phyloP scores from a whole-genome alignment of 108 stramenopile genomes.

The Nannochloropsis salina region DNA sequence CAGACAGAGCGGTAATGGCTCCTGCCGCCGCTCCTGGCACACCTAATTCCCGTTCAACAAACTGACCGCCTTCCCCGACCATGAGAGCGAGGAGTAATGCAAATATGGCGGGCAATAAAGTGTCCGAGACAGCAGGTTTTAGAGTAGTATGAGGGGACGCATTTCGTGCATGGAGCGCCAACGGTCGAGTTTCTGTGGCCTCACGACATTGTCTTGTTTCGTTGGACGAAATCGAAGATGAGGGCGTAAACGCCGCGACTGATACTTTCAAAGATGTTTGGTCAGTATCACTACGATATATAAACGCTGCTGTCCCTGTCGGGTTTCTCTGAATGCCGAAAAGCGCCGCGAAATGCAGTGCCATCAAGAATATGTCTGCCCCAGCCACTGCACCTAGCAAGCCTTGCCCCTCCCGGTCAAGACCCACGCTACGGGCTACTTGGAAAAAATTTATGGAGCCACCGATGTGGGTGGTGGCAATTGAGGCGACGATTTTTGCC shows the following conservation, averaged over 20 bases:
- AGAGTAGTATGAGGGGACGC: not conserved
- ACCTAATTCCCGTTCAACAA: not conserved
- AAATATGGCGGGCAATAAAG: not conserved
- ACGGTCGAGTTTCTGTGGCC: too few relatives aligned
- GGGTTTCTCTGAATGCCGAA: constrained; percentile 28
- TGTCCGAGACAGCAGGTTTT: not conserved
- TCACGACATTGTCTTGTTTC: too few relatives aligned
- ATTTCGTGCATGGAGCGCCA: too few relatives aligned
- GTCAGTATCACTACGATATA: not conserved
- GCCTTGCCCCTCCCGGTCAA: constrained; percentile 26
- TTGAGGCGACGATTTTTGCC: not conserved
- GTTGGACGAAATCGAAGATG: not conserved
- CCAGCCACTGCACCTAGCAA: constrained; percentile 41
- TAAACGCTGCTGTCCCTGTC: not conserved
- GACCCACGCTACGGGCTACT: not conserved
- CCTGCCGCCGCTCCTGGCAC: constrained; percentile 34
- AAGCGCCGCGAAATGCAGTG: constrained; percentile 33
- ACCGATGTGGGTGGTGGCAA: constrained; percentile 6
- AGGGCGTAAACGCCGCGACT: not conserved
- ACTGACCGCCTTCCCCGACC: constrained; percentile 24
- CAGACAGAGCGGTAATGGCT: constrained; percentile 23
- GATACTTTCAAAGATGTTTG: not conserved
- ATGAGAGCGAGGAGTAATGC: constrained; percentile 14
- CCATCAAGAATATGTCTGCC: constrained; percentile 42
- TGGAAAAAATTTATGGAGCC: not conserved